Evolutionary conservation across 1,139 yeast species (phyloP).

Genomic region (Pneumocystis carinii): DNA sequence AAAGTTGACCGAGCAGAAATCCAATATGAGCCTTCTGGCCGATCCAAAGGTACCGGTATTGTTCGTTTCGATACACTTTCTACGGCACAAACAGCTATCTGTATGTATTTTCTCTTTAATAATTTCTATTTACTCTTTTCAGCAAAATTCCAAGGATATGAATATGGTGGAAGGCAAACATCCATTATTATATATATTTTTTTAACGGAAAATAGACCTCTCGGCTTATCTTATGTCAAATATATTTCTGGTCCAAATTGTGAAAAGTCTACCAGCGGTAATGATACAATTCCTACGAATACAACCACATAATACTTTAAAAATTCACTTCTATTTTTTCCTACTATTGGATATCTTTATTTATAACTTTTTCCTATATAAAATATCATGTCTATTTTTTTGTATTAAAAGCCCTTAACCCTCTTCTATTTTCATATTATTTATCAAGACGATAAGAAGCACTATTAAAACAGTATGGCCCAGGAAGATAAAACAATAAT

Average conservation of each 20-base stretch:
- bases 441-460: not conserved
- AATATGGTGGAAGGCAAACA: slow-evolving; percentile 47
- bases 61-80: slow-evolving; percentile 59
- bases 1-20: slow-evolving; percentile 64
- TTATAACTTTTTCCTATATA: not conserved
- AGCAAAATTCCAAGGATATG: slow-evolving; percentile 45
- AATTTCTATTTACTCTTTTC: not conserved
- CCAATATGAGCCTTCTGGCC: slow-evolving; percentile 48
- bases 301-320: not conserved
- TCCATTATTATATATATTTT: not conserved
- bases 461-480: not conserved
- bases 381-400: not conserved
- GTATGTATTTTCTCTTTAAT: slow-evolving; percentile 24
- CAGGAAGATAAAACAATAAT: not conserved
- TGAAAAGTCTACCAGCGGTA: not conserved
- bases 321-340: not conserved
- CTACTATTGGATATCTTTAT: not conserved
- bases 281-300: not conserved
- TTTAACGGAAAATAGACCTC: slow-evolving; percentile 11
- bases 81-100: slow-evolving; percentile 60
- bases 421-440: not conserved
- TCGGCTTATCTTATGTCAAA: slow-evolving; percentile 16
- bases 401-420: not conserved
- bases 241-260: slow-evolving; percentile 8
- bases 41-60: slow-evolving; percentile 72